Evolutionary conservation across 106 monocot genomes (phyloP).

Genomic region (Allium sativum): DNA sequence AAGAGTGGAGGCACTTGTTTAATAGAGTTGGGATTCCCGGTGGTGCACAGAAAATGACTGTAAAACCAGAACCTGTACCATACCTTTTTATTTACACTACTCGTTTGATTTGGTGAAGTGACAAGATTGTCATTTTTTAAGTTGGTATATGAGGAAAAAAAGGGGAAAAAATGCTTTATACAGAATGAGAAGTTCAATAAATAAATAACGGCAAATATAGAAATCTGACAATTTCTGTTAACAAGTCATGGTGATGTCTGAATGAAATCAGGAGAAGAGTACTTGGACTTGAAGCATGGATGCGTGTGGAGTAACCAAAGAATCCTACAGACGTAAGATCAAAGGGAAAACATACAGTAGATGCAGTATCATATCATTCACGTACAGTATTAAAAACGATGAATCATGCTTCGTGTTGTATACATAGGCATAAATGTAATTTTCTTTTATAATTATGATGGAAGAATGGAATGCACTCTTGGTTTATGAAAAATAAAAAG

Average conservation of each 20-base stretch:
- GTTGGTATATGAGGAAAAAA: constrained; percentile 1
- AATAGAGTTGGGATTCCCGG: constrained; percentile 13
- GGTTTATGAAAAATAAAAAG: too few species aligned
- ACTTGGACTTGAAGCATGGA: constrained; percentile 24
- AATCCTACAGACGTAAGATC: too few species aligned
- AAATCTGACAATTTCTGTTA: background rate
- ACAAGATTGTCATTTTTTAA: constrained; percentile 8
- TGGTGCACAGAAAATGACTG: constrained; percentile 3
- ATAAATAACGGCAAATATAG: background rate
- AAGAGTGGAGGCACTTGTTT: background rate
- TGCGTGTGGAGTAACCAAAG: background rate
- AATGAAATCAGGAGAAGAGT: constrained; percentile 5
- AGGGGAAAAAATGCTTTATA: background rate
- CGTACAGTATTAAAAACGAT: too few species aligned
- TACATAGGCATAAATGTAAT: too few species aligned
- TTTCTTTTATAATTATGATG: too few species aligned
- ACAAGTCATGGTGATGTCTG: background rate
- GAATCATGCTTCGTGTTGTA: too few species aligned
- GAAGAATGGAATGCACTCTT: too few species aligned
- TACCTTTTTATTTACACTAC: background rate
- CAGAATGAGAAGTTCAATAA: background rate
- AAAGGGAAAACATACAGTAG: too few species aligned
- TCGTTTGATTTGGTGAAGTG: constrained; percentile 15
- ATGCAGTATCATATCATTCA: too few species aligned
- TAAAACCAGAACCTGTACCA: background rate